phyloP scores from a whole-genome alignment of 495 filamentous ascomycete genomes.

The Podospora conica region DNA sequence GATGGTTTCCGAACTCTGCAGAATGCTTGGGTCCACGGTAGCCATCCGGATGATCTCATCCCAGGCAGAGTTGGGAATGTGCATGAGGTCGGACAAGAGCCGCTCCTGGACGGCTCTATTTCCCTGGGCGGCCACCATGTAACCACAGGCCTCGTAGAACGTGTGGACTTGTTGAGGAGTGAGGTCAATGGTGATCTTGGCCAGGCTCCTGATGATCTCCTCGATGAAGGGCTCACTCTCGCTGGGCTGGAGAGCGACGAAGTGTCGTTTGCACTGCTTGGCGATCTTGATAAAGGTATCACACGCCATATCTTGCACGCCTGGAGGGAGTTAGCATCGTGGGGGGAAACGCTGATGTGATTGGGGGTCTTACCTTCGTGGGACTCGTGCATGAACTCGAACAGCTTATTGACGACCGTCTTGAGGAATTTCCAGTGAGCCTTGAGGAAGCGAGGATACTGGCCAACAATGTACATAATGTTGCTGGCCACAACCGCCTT shows the following conservation, averaged over 20 bases:
- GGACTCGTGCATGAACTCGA: conserved; percentile 99
- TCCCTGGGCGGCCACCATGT: conserved; percentile 98
- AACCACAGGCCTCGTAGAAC: conserved; percentile 97
- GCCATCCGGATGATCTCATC: conserved; percentile 84
- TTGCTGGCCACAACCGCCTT: conserved; percentile 98
- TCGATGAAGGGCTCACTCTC: conserved; percentile 97
- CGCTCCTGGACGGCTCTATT: conserved; percentile 87
- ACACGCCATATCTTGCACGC: conserved; percentile 99
- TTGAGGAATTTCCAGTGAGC: conserved; percentile 99
- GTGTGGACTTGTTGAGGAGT: conserved; percentile 97
- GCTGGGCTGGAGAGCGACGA: conserved; percentile 90
- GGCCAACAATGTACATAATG: conserved; percentile 99
- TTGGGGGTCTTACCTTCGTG: conserved; percentile 68
- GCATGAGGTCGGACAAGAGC: conserved; percentile 87
- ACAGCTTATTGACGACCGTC: conserved; percentile 98
- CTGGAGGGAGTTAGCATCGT: conserved; percentile 32
- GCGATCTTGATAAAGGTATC: conserved; percentile 99
- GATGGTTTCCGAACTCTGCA: conserved; percentile 90
- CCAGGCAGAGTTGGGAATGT: conserved; percentile 88
- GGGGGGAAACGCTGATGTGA: neutral
- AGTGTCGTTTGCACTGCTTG: conserved; percentile 94
- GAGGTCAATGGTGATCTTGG: conserved; percentile 90
- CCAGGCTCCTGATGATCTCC: conserved; percentile 92
- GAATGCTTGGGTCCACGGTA: conserved; percentile 68
- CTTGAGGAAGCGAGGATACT: conserved; percentile 96